A percentile compares a stretch with the other conserved stretches of the same genome.
These are phyloP conservation scores for Azolla pinnata DNA, from an alignment of 75 land plant genomes.

Conservation along the genomic window DNA sequence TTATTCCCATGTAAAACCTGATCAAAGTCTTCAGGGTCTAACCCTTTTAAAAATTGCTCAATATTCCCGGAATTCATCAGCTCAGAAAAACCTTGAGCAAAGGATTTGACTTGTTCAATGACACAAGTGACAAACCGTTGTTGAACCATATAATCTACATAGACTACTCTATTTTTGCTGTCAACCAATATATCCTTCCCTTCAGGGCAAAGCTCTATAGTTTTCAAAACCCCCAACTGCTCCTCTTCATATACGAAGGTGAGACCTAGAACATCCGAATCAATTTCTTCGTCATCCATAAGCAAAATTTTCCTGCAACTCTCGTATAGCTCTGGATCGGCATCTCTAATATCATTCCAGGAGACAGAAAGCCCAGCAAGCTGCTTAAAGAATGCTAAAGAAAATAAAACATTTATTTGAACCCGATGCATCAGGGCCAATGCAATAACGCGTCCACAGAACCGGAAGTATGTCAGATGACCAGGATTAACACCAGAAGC, in stretches of 20 bases:
- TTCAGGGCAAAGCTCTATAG: conserved; percentile 66
- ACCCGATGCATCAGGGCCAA: conserved; percentile 34
- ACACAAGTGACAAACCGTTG: conserved; percentile 54
- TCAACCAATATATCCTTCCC: conserved; percentile 57
- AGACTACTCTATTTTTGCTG: conserved; percentile 56
- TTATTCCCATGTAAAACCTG: conserved; percentile 39
- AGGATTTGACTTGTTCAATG: conserved; percentile 51
- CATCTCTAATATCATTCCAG: conserved; percentile 77
- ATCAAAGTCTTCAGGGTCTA: conserved; percentile 45
- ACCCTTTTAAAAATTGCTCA: conserved; percentile 27
- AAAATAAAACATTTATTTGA: conserved; percentile 26
- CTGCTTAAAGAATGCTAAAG: conserved; percentile 48
- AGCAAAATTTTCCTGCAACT: conserved; percentile 83
- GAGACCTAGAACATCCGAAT: conserved; percentile 75
- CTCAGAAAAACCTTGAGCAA: conserved; percentile 72
- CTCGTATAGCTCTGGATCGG: conserved; percentile 68
- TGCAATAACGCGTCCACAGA: conserved; percentile 37
- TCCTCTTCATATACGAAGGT: conserved; percentile 80
- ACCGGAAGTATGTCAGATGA: conserved; percentile 35
- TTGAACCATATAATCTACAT: conserved; percentile 61
- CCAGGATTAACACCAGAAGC: conserved; percentile 43
- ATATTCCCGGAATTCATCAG: conserved; percentile 31
- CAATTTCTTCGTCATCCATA: conserved; percentile 60
- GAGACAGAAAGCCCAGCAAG: conserved; percentile 43
- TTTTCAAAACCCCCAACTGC: conserved; percentile 55